Conservation (phyloP, 345 rosid genomes). For the Punica granatum region DNA sequence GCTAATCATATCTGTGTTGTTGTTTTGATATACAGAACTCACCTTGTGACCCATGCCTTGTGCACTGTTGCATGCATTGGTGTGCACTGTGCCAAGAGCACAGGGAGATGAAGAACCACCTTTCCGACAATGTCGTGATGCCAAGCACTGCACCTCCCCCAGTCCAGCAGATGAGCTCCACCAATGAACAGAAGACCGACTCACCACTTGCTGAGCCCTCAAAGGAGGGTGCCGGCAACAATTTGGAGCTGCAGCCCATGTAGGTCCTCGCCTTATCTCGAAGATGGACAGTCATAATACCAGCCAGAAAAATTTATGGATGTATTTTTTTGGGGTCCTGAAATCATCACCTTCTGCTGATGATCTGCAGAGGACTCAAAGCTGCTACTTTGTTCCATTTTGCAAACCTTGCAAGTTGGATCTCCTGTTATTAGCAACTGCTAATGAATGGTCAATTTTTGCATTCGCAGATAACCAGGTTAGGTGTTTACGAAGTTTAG, state of each 20-base stretch:
- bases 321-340: not conserved
- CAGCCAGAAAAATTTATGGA: not conserved
- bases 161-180: conserved; percentile 59
- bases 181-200: conserved; percentile 12
- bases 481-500: too few species aligned
- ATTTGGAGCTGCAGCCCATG: conserved; percentile 47
- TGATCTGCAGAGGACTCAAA: not conserved
- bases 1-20: not conserved
- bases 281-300: not conserved
- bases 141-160: conserved; percentile 62
- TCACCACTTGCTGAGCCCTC: conserved; percentile 29
- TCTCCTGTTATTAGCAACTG: not conserved
- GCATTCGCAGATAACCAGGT: too few species aligned
- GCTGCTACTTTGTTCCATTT: not conserved
- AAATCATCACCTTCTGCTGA: not conserved
- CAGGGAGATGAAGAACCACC: conserved; percentile 82
- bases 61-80: conserved; percentile 85
- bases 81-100: conserved; percentile 93
- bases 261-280: not conserved
- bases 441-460: too few species aligned
- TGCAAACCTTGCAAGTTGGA: not conserved
- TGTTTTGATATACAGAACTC: conserved; percentile 46
- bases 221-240: conserved; percentile 24
- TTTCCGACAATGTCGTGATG: conserved; percentile 36
- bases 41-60: conserved; percentile 77